Base-by-base conservation (phyloP, 345 rosid species). In the Punica granatum region DNA sequence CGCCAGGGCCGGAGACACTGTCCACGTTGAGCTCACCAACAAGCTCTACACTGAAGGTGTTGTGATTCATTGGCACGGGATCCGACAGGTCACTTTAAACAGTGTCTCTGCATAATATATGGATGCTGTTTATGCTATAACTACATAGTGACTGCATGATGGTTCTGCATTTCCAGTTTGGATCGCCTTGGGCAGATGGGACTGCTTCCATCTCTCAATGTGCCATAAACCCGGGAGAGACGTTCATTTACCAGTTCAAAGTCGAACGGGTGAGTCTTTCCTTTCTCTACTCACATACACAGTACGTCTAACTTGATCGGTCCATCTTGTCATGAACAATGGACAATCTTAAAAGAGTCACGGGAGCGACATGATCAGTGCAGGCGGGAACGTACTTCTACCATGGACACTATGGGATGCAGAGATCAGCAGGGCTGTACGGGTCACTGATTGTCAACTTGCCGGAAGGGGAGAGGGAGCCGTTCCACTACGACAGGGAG, bases 61-160 rank as follows among this genome's bases (percentile, higher is more conserved):
- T 46, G 98, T 87, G 62, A 88, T 92, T 64, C 97, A 90, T 71
- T 90, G 98, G 98, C 98, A 92, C 69, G 98, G 96, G 41, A 92
- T 90, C 67, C 79, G 96, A 84, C 98, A 92, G 90, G 89, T 81
- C 56, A 18, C 12, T 7, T 23, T 39, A 13, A 7, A 31, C n/a
- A n/a, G n/a, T n/a, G n/a, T n/a, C n/a, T 30, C 37, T 7, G 35
- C 64, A 51, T 33, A 44, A 65, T 19, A 48, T 25, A 34, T 32
- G 35, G 48, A 36, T n/a, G 42, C 51, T 37, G 12, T 70, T 64
- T 7, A 16, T 10, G 34, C 26, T n/a, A 65, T 28, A 43, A 14
- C 33, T 33, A 37, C 6, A 9, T 11, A 30, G n/a, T n/a, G n/a
- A n/a, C n/a, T n/a, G n/a, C n/a, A n/a, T n/a, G n/a, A n/a, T n/a